Evolutionary conservation across 768 basidiomycete species (phyloP).

Genomic region (Postia placenta): DNA sequence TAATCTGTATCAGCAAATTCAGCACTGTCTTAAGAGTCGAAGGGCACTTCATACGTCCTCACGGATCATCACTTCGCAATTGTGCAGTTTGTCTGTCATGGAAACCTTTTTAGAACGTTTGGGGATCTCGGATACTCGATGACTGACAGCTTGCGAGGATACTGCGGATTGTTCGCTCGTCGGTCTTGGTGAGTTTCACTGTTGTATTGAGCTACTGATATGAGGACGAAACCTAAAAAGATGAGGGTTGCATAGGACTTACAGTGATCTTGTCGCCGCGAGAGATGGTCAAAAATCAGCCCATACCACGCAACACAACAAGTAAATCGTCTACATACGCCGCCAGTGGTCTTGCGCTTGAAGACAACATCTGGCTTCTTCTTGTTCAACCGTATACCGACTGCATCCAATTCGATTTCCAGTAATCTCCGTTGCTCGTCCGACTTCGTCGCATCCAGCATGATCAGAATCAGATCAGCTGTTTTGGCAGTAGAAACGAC

Average conservation of each 20-base stretch:
- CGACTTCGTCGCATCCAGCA: slow-evolving; percentile 90
- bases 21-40: slow-evolving; percentile 6
- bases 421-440: slow-evolving; percentile 85
- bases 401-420: slow-evolving; percentile 92
- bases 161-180: slow-evolving; percentile 90
- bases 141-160: slow-evolving; percentile 82
- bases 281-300: neutral
- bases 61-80: slow-evolving; percentile 97
- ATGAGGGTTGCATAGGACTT: slow-evolving; percentile 11
- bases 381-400: slow-evolving; percentile 93
- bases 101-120: too few relatives aligned
- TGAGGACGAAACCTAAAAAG: neutral
- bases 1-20: slow-evolving; percentile 50
- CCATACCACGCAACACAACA: slow-evolving; percentile 7
- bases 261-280: slow-evolving; percentile 59
- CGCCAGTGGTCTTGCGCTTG: slow-evolving; percentile 89
- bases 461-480: slow-evolving; percentile 81
- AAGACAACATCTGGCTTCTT: slow-evolving; percentile 90
- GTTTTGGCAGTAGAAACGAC: slow-evolving; percentile 71
- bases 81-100: slow-evolving; percentile 80
- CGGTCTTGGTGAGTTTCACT: slow-evolving; percentile 89
- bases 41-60: slow-evolving; percentile 67
- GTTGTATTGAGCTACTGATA: slow-evolving; percentile 69
- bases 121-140: too few relatives aligned
- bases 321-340: slow-evolving; percentile 49